Base-by-base conservation (phyloP, 164 flowering plant species). In the Saururus chinensis region DNA sequence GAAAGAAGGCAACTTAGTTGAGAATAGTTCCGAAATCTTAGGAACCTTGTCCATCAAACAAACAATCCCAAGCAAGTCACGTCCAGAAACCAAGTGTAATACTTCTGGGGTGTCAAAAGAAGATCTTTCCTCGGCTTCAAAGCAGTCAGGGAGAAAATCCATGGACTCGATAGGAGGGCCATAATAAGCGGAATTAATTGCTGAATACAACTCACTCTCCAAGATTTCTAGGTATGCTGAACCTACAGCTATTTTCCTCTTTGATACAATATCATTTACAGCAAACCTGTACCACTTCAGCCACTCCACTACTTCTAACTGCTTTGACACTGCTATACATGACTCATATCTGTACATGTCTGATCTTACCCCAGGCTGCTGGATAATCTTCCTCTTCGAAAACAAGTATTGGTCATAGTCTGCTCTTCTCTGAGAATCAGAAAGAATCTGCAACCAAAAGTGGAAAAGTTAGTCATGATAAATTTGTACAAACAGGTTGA, bases 41-140 rank as follows among this genome's bases (percentile, higher is more conserved):
- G 73, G 84, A 71, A 63, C 59, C 60, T 72, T 75, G 53, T 79
- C 64, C 9, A 57, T 84, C 42, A 92, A 8, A 61, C 80, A 68
- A 62, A 92, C 84, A 79, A 82, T 79, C 30, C 98, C 98, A 77
- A 89, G 87, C 68, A 89, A 81, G 74, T 87, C 82, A 23, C 95
- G 89, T 40, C 96, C 98, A 4, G 92, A 89, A 70, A 92, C 98
- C 76, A 92, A 79, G 75, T 92, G 98, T 69, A 92, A 76, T 40
- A 92, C 88, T 80, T 92, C 96, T 40, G 86, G 73, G 58, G 87
- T 89, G 52, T 71, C 83, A 76, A 41, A 61, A n/a, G 62, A 68
- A 59, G 96, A 92, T 73, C 98, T 79, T 71, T 85, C 98, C 78
- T 92, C 98, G 19, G 98, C 98, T 80, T 92, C 98, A 75, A 92